phyloP scores from a whole-genome alignment of 495 filamentous ascomycete genomes.

The Penicillium macrosclerotiorum region DNA sequence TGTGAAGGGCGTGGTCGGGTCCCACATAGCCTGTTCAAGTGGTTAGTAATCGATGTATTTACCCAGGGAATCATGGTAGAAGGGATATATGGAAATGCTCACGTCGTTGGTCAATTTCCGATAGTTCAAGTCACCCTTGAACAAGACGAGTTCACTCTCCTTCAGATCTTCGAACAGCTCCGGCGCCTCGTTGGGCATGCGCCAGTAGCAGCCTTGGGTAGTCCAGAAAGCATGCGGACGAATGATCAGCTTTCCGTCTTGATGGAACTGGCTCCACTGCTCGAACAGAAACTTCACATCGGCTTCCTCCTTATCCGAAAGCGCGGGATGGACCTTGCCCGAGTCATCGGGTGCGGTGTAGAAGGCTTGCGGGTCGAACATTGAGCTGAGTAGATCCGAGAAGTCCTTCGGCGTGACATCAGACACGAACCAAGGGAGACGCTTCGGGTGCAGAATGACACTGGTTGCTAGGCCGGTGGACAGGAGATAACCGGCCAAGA shows the following conservation, averaged over 20 bases:
- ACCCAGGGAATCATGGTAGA: constrained; percentile 7
- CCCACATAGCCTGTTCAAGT: constrained; percentile 67
- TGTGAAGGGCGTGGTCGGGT: constrained; percentile 80
- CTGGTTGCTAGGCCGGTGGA: constrained; percentile 77
- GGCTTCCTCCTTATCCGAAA: constrained; percentile 64
- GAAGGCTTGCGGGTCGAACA: constrained; percentile 72
- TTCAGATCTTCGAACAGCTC: constrained; percentile 75
- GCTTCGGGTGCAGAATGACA: constrained; percentile 89
- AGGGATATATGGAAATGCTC: constrained; percentile 40
- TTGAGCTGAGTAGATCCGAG: constrained; percentile 67
- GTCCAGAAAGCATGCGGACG: constrained; percentile 91
- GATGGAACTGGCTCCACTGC: constrained; percentile 75
- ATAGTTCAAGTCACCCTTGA: constrained; percentile 97
- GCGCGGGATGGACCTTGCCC: constrained; percentile 50
- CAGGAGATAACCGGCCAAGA: constrained; percentile 86
- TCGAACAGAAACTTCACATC: constrained; percentile 75
- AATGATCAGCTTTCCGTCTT: constrained; percentile 75
- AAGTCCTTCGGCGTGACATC: constrained; percentile 90
- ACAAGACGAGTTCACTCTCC: constrained; percentile 82
- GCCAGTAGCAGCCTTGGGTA: constrained; percentile 78
- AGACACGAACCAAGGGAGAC: constrained; percentile 95
- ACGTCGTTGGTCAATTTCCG: constrained; percentile 87
- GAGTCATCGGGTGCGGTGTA: constrained; percentile 72
- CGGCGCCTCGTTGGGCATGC: constrained; percentile 66
- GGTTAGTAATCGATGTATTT: not conserved